Percentiles rank a stretch among this genome's conserved stretches.
Evolutionary conservation across 306 rosid species (phyloP).

Genomic region (Gynostemma pentaphyllum): DNA sequence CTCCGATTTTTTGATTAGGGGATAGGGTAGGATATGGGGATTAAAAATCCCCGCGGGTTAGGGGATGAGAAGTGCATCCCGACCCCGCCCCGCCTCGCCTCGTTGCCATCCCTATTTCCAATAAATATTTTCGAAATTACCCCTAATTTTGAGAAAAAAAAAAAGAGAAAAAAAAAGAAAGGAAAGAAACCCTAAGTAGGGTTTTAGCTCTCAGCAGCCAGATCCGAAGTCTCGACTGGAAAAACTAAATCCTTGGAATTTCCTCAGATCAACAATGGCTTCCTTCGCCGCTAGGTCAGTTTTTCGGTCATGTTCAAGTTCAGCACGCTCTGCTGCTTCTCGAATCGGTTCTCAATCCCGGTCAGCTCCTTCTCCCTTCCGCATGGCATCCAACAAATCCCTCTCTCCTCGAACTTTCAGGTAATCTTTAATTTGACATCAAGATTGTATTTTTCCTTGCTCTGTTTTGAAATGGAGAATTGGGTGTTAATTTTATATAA

Average conservation of each 20-base stretch:
- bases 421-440: conserved; percentile 10
- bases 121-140: background rate
- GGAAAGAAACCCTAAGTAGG: background rate
- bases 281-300: conserved; percentile 59
- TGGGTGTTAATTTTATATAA: background rate
- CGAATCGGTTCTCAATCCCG: conserved; percentile 46
- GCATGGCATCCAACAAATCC: conserved; percentile 38
- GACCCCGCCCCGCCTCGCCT: no score
- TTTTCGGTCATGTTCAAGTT: conserved; percentile 43
- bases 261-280: conserved; percentile 41
- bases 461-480: background rate
- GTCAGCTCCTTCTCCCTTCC: conserved; percentile 42
- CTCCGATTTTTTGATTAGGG: no score
- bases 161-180: no score
- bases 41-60: no score
- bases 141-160: background rate
- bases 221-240: background rate
- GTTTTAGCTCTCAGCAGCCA: conserved; percentile 6
- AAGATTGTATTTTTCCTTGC: background rate
- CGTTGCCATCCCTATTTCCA: no score
- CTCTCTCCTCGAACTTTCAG: conserved; percentile 38
- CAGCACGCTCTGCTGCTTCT: conserved; percentile 28
- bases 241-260: background rate
- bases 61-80: no score
- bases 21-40: no score